Percentiles rank a stretch among this genome's conserved stretches.
Evolutionary conservation across 2,329 filamentous ascomycete genomes (phyloP).

Genomic region (Biscogniauxia marginata): DNA sequence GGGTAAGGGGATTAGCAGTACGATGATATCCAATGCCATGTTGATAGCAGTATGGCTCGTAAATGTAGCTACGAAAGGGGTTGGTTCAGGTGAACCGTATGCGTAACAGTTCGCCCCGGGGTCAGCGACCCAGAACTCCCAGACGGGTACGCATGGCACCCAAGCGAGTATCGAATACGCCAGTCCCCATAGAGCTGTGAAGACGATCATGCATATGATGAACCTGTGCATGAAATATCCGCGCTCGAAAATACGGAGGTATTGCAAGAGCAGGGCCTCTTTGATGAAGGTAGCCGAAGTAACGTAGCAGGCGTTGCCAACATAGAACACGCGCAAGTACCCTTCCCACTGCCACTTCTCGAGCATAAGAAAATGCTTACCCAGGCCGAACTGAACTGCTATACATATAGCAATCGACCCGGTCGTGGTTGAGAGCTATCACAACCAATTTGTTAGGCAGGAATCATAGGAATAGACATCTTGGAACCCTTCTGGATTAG

Average conservation of each 20-base stretch:
- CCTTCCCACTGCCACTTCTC: conserved; percentile 9
- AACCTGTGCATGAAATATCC: conserved; percentile 18
- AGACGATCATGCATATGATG: conserved; percentile 22
- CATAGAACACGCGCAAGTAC: conserved; percentile 27
- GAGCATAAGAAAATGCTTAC: conserved; percentile 25
- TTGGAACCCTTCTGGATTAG: neutral
- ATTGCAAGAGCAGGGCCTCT: conserved; percentile 27
- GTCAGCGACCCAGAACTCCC: conserved; percentile 20
- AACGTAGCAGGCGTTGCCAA: conserved; percentile 25
- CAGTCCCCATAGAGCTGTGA: conserved; percentile 32
- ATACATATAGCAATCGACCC: conserved; percentile 23
- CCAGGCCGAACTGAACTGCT: conserved; percentile 21
- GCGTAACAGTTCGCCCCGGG: conserved; percentile 27
- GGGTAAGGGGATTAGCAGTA: conserved; percentile 34
- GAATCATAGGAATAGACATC: too few species aligned
- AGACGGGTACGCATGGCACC: conserved; percentile 30
- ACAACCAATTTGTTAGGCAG: too few species aligned
- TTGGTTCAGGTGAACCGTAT: conserved; percentile 29
- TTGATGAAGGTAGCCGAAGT: conserved; percentile 28
- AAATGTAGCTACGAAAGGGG: conserved; percentile 32
- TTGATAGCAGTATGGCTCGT: conserved; percentile 34
- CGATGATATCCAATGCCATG: conserved; percentile 33
- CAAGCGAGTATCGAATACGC: conserved; percentile 33
- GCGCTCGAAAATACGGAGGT: conserved; percentile 27
- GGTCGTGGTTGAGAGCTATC: conserved; percentile 21